Conservation (phyloP, 148 eudicot species). For the Rhododendron mucronatum region DNA sequence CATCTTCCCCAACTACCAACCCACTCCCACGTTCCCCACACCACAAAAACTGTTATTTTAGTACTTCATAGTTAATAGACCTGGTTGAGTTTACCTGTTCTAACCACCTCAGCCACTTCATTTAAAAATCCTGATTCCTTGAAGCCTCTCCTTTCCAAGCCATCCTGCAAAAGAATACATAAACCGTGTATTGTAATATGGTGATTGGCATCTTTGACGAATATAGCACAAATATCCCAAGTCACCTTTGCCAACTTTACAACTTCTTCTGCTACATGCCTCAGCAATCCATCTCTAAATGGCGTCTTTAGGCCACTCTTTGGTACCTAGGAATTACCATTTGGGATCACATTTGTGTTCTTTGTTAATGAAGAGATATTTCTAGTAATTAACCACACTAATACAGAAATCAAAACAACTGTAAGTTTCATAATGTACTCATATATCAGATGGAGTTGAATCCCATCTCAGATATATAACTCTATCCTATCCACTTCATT, state of each 20-base stretch:
- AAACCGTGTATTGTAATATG: not conserved
- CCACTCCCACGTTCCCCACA: not conserved
- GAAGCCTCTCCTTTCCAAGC: slow-evolving; percentile 88
- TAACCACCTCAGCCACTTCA: slow-evolving; percentile 89
- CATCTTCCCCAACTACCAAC: not conserved
- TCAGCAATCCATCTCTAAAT: slow-evolving; percentile 89
- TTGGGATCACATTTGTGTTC: slow-evolving; percentile 5
- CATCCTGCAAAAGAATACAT: slow-evolving; percentile 53
- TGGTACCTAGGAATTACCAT: slow-evolving; percentile 60
- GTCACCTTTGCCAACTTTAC: slow-evolving; percentile 78
- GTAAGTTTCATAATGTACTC: not conserved
- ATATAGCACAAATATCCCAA: not conserved
- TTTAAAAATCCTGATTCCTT: slow-evolving; percentile 88
- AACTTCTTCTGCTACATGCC: slow-evolving; percentile 85
- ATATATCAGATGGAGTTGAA: not conserved
- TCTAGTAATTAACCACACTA: not conserved
- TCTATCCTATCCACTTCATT: not conserved
- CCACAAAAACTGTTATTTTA: not conserved
- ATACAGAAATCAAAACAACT: not conserved
- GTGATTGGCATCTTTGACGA: not conserved
- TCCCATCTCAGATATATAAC: not conserved
- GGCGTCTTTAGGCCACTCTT: slow-evolving; percentile 87
- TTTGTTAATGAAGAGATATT: not conserved
- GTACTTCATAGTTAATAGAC: not conserved
- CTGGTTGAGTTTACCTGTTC: slow-evolving; percentile 59